Base-by-base conservation (phyloP, 306 rosid species). In the Abrus pulchellus region DNA sequence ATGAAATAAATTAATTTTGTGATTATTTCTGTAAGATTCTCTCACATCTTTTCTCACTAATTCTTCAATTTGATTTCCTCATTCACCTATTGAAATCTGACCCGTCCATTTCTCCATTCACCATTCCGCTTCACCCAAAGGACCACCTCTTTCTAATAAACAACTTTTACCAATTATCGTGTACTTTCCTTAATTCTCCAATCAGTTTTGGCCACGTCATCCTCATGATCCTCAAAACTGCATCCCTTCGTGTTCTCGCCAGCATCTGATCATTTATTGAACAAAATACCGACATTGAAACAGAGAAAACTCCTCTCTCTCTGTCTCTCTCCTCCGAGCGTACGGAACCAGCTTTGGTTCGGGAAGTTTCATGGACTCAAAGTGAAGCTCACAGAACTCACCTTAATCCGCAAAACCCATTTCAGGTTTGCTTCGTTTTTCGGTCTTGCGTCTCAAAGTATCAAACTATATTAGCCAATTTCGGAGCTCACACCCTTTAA, bases 401-500 rank as follows among this genome's bases (percentile, higher is more conserved):
- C 55, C 2, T 45, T 12, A 27, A 47, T 85, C 75, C 43, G 45
- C 54, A 27, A 62, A 69, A 32, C 45, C 77, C 80, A 56, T 77
- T 68, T 74, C 84, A 81, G 90, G 90, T 81, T 45, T 33, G 75
- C 34, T 59, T 52, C 48, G 2, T 30, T 80, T 74, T 14, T 69
- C 30, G 12, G 1, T 44, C 60, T 34, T 62, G n/a, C 33, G 9
- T 9, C 60, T 68, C 63, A 67, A 62, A 68, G 69, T 43, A 34
- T 44, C 0, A 4, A 13, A 6, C 30, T 75, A 71, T 59, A 6
- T 30, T 9, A 30, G 0, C 34, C 32, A 64, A 61, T 79, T 3
- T 72, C 8, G 28, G 3, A 33, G 32, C 4, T 47, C 0, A 0
- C 12, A 32, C 62, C 38, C 40, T 36, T 52, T 36, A 50, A 62